Base-by-base conservation (phyloP, 306 rosid genomes). In the Dryas alaskensis region DNA sequence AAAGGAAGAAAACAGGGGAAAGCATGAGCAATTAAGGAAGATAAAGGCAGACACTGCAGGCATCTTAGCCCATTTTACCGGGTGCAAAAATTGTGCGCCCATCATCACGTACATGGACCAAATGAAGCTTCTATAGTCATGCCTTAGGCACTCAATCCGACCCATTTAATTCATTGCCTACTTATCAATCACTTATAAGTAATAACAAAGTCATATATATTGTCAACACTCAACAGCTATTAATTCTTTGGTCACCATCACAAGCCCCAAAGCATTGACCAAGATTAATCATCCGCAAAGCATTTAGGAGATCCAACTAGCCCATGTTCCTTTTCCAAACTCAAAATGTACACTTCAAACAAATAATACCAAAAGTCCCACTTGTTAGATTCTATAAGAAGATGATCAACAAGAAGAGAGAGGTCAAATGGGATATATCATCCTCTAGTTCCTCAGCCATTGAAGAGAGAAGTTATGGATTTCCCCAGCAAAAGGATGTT, bases 381-480 rank as follows among this genome's bases (percentile, higher is more conserved):
- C 81, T 80, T 69, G 78, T 43, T 52, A 40, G 46, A 31, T 76
- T 63, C 58, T 76, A 83, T 82, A 69, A 50, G 78, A 72, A 48
- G 27, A 27, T 49, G 22, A 25, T 40, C 42, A 40, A 43, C 25
- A 11, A 50, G 45, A 48, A 67, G 45, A 55, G 51, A 37, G 53
- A 22, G 55, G 10, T 10, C 8, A 68, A 13, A 5, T 70, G 60
- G 60, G 65, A 43, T 61, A 49, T 48, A 9, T 10, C 60, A 14
- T 2, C 42, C 11, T 40, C 40, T 65, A 51, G 46, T 69, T 61
- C 27, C 9, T 43, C 45, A 66, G 74, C 48, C 58, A 65, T 72
- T 25, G 72, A 64, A 66, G 43, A 67, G 50, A 75, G 44, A 53
- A 45, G 49, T 10, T 73, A 89, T 87, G 98, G 82, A 25, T 49